Conservation (phyloP, 2,329 filamentous ascomycete species). For the Akanthomyces muscarius region DNA sequence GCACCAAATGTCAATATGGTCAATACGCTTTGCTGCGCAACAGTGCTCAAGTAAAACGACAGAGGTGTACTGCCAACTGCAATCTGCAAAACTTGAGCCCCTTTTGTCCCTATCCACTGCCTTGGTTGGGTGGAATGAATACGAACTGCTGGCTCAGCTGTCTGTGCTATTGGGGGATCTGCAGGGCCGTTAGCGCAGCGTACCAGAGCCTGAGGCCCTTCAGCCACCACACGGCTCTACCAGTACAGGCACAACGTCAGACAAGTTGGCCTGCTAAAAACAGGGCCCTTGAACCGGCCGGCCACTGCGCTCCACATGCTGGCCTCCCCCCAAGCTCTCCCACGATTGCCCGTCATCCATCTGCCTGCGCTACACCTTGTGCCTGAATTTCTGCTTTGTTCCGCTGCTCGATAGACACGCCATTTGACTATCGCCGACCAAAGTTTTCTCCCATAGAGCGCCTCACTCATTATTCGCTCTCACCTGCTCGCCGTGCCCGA, state of each 20-base stretch:
- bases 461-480: not conserved
- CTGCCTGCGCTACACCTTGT: not conserved
- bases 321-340: not conserved
- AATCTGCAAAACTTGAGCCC: not conserved
- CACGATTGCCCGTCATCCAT: constrained; percentile 1
- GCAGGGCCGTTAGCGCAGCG: constrained; percentile 1
- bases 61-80: not conserved
- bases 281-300: constrained; percentile 3
- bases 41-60: not conserved
- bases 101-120: not conserved
- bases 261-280: constrained; percentile 1
- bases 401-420: not conserved
- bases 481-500: not conserved
- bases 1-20: not conserved
- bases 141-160: constrained; percentile 8
- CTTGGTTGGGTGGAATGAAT: not conserved
- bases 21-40: not conserved
- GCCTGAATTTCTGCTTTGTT: not conserved
- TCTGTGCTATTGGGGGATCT: constrained; percentile 4
- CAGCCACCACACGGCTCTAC: not conserved
- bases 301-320: constrained; percentile 2
- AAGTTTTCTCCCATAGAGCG: not conserved
- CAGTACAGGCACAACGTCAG: not conserved
- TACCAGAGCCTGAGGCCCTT: not conserved
- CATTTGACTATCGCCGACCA: not conserved